These are phyloP conservation scores for Solanum gracilifrons DNA, from an alignment of 257 asterid genomes.

Conservation along the genomic window DNA sequence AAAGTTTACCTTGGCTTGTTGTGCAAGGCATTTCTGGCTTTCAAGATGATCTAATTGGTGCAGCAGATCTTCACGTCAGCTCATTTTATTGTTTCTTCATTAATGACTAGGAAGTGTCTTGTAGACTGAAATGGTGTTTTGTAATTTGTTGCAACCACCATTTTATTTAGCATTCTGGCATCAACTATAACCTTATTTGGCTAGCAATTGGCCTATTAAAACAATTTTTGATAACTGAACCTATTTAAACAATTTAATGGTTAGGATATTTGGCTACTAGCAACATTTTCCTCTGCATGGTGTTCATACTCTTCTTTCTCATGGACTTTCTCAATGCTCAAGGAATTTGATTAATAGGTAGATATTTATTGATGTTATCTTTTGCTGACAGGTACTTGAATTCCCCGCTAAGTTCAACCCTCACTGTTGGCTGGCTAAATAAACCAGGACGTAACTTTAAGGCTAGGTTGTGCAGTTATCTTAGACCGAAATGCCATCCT, in stretches of 20 bases:
- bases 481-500: conserved; percentile 79
- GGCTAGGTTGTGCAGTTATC: conserved; percentile 41
- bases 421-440: conserved; percentile 47
- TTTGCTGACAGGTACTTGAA: conserved; percentile 48
- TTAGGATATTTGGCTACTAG: not conserved
- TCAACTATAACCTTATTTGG: not conserved
- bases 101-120: not conserved
- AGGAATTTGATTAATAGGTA: not conserved
- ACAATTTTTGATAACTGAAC: not conserved
- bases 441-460: conserved; percentile 40
- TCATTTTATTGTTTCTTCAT: not conserved
- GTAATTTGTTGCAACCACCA: not conserved
- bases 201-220: not conserved
- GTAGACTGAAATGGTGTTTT: not conserved
- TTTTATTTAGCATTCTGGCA: not conserved
- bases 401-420: conserved; percentile 54
- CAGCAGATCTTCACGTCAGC: not conserved
- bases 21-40: not conserved
- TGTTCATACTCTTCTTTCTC: not conserved
- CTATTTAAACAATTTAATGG: not conserved
- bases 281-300: not conserved
- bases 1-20: not conserved
- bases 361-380: not conserved
- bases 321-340: not conserved
- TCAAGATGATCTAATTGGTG: not conserved